Conservation (phyloP, 2,329 filamentous ascomycete species). For the Blastomyces parvus region DNA sequence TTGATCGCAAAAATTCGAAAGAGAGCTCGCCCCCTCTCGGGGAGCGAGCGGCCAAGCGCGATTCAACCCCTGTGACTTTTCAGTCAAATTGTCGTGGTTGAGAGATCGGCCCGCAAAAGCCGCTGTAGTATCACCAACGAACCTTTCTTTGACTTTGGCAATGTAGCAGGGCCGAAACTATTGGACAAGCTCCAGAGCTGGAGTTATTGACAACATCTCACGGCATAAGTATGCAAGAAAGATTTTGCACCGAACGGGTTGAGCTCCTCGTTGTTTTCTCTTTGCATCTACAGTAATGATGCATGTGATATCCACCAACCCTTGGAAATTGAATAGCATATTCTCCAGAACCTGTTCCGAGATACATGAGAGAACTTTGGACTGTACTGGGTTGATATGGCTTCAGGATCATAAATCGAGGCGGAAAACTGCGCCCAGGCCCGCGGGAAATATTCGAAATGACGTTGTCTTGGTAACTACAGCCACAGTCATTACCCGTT, state of each 20-base stretch:
- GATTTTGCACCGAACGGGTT: neutral
- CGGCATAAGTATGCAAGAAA: conserved; percentile 21
- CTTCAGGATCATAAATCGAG: neutral
- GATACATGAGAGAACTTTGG: neutral
- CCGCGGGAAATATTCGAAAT: conserved; percentile 21
- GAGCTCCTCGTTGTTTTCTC: neutral
- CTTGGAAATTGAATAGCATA: neutral
- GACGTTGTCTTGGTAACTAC: conserved; percentile 31
- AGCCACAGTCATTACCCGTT: conserved; percentile 30
- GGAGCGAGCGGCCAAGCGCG: conserved; percentile 16
- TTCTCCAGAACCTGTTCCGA: neutral
- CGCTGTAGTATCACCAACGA: neutral
- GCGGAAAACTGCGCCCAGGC: neutral
- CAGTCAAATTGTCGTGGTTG: conserved; percentile 16
- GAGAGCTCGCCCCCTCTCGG: conserved; percentile 22
- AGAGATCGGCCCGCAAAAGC: neutral
- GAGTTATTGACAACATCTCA: conserved; percentile 33
- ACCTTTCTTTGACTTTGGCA: conserved; percentile 18
- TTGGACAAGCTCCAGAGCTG: conserved; percentile 20
- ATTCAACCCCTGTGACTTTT: conserved; percentile 29
- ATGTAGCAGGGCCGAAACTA: conserved; percentile 25
- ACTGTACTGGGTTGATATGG: neutral
- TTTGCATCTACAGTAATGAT: neutral
- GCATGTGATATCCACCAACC: neutral
- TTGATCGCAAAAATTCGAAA: conserved; percentile 20